A percentile compares a stretch with the other conserved stretches of the same genome.
Evolutionary conservation across 2,329 filamentous ascomycete species (phyloP).

Genomic region (Fusarium protoensiforme): DNA sequence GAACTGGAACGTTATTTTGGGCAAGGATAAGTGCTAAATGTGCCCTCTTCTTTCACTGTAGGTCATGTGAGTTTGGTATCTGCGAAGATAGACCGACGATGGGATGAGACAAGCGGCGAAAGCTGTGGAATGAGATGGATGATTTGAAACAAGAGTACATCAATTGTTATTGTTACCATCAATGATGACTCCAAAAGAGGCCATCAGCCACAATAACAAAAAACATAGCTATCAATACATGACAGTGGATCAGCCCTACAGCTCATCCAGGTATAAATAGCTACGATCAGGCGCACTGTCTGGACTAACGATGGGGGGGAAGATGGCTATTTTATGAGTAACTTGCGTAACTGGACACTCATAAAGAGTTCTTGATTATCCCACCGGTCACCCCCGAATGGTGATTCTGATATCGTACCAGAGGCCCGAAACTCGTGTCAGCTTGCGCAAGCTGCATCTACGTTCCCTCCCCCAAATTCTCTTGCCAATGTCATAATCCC

Average conservation of each 20-base stretch:
- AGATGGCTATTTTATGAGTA: background rate
- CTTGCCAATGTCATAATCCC: too few species aligned
- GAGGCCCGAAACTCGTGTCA: background rate
- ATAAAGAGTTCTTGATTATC: background rate
- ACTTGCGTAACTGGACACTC: background rate
- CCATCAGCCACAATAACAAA: too few species aligned
- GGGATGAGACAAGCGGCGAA: too few species aligned
- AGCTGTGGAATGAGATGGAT: too few species aligned
- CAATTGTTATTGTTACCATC: too few species aligned
- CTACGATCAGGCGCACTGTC: background rate
- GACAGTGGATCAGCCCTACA: too few species aligned
- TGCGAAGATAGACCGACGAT: background rate
- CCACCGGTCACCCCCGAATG: background rate
- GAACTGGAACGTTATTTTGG: conserved; percentile 6
- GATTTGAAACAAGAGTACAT: too few species aligned
- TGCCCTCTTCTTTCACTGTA: too few species aligned
- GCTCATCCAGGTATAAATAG: background rate
- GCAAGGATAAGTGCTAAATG: background rate
- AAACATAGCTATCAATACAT: too few species aligned
- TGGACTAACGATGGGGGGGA: background rate
- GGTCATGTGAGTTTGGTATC: too few species aligned
- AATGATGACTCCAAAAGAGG: too few species aligned
- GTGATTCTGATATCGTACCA: background rate
- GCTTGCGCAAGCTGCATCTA: background rate
- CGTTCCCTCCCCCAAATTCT: too few species aligned